Conservation (phyloP, 495 filamentous ascomycete genomes). For the Amphirosellinia nigrospora region DNA sequence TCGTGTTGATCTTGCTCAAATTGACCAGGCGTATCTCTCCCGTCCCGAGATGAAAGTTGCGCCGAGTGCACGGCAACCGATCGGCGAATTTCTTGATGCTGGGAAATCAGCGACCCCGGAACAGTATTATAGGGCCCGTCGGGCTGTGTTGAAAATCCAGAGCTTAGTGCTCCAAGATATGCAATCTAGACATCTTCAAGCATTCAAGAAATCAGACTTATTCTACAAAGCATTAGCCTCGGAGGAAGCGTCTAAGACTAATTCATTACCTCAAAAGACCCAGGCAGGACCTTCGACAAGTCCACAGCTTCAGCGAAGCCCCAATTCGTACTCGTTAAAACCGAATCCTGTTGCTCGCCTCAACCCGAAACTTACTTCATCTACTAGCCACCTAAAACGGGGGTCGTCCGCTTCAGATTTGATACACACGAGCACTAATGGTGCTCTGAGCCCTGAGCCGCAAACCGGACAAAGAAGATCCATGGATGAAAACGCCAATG, state of each 20-base stretch:
- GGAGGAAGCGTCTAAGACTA: slow-evolving; percentile 71
- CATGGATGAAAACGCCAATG: slow-evolving; percentile 51
- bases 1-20: slow-evolving; percentile 83
- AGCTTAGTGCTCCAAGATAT: slow-evolving; percentile 83
- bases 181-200: slow-evolving; percentile 76
- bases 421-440: slow-evolving; percentile 38
- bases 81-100: slow-evolving; percentile 78
- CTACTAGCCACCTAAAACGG: slow-evolving; percentile 40
- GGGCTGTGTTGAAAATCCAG: slow-evolving; percentile 81
- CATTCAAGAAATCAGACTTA: slow-evolving; percentile 88
- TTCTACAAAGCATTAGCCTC: slow-evolving; percentile 96
- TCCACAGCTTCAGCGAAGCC: slow-evolving; percentile 39
- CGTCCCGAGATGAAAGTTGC: slow-evolving; percentile 81
- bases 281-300: slow-evolving; percentile 34
- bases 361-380: slow-evolving; percentile 42
- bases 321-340: slow-evolving; percentile 46
- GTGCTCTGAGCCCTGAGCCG: slow-evolving; percentile 42
- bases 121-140: slow-evolving; percentile 84
- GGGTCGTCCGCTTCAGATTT: slow-evolving; percentile 55
- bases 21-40: slow-evolving; percentile 86
- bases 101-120: slow-evolving; percentile 74
- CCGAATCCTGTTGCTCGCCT: slow-evolving; percentile 48
- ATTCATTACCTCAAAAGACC: slow-evolving; percentile 31
- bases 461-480: slow-evolving; percentile 48
- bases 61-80: slow-evolving; percentile 66